Conservation (phyloP, 805 yeast genomes). For the Debaryomyces prosopidis region DNA sequence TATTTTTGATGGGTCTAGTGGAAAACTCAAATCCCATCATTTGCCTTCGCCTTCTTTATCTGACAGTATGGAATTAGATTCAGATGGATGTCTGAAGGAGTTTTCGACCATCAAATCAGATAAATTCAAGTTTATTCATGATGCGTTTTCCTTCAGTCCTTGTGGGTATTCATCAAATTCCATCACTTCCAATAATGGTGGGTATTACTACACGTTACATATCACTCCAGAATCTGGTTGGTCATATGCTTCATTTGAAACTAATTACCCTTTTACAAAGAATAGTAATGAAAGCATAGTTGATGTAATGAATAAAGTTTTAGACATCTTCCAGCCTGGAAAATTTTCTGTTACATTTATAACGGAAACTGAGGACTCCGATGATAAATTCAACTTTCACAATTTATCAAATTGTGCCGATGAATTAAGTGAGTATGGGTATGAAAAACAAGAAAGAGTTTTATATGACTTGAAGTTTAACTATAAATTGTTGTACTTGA, state of each 20-base stretch:
- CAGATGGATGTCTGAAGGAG: conserved; percentile 6
- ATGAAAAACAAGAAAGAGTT: conserved; percentile 64
- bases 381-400: conserved; percentile 11
- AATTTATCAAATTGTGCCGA: conserved; percentile 18
- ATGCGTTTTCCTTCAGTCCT: conserved; percentile 89
- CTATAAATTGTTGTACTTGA: conserved; percentile 70
- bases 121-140: conserved; percentile 54
- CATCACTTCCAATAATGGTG: conserved; percentile 49
- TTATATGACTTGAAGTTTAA: conserved; percentile 70
- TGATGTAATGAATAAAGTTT: conserved; percentile 59
- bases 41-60: conserved; percentile 38
- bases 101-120: background rate
- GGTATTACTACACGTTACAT: conserved; percentile 76
- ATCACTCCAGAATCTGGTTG: conserved; percentile 93
- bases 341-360: conserved; percentile 59
- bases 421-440: conserved; percentile 40
- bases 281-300: conserved; percentile 40
- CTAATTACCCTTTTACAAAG: conserved; percentile 64
- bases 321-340: conserved; percentile 69
- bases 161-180: conserved; percentile 95
- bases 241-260: conserved; percentile 95
- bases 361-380: conserved; percentile 18
- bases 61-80: conserved; percentile 26
- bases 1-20: conserved; percentile 36
- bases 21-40: conserved; percentile 9